A percentile compares a stretch with the other conserved stretches of the same genome.
Conservation (phyloP, 176 grass and related monocot genomes). For the Rhipidocladum racemiflorum region DNA sequence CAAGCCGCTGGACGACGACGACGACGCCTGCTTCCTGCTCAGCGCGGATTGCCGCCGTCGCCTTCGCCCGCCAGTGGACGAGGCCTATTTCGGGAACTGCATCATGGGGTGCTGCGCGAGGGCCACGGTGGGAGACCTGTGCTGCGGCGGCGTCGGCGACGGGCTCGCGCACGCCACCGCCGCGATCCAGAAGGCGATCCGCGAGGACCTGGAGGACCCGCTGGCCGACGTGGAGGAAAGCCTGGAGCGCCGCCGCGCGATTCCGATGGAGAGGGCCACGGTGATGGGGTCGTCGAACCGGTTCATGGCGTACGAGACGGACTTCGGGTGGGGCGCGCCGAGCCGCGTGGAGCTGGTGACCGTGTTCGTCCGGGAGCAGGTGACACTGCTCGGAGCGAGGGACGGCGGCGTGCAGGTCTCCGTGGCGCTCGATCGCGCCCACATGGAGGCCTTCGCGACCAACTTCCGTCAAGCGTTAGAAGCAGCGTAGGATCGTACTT, state of each 20-base stretch:
- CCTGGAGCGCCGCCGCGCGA: not conserved
- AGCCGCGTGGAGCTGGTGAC: too few species aligned
- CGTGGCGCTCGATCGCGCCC: not conserved
- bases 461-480: too few species aligned
- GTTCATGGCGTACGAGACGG: constrained; percentile 41
- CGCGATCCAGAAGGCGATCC: constrained; percentile 15
- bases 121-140: constrained; percentile 7
- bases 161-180: constrained; percentile 16
- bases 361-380: not conserved
- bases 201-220: not conserved
- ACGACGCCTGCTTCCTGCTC: constrained; percentile 8
- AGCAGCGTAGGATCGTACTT: too few species aligned
- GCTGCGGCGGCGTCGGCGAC: not conserved
- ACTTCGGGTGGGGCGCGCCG: constrained; percentile 42
- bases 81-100: constrained; percentile 53
- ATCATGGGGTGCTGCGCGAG: not conserved
- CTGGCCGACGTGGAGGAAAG: not conserved
- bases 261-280: not conserved
- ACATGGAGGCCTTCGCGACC: not conserved
- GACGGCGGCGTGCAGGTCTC: constrained; percentile 31
- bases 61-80: constrained; percentile 18
- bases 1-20: not conserved
- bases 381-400: constrained; percentile 8
- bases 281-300: constrained; percentile 24
- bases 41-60: constrained; percentile 31